Evolutionary conservation across 2,329 filamentous ascomycete species (phyloP), one percentile per base, ranked within the genome.

Genomic region (Aspergillus niger): DNA sequence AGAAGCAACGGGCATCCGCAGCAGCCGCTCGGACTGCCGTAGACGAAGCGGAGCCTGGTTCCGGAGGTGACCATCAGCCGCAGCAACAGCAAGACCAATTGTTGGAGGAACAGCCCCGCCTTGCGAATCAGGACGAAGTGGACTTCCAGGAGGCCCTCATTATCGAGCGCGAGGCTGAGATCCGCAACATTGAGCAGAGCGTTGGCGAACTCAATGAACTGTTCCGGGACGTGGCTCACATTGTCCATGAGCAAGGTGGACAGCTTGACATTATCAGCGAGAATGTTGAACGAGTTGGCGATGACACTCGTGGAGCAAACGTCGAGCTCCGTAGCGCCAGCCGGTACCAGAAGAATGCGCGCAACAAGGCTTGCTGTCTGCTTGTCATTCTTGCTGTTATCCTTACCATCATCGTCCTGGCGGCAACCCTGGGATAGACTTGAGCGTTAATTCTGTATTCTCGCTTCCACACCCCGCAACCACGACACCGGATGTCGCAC

Each of bases 71-170:
- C 56, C 76, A 79, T 47, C 78, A 76, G 48, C 78, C 76, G 51
- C 84, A 86, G 64, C 83, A 86, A 49, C 83, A 87, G 65, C 88
- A 90, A 72, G 84, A 90, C 67, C 86, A 92, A 70, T 87, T 93
- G 68, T 84, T 92, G 65, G 81, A 94, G 70, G 88, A 95, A 68
- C 86, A 93, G 67, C 82, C 90, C 11, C 91, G 91, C 58, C 83
- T 98, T 8, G 95, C 93, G 1, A 86, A 91, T 28, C 95, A 99
- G 76, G 89, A 92, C 69, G 96, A 99, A 73, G 95, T 99, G 47
- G 94, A 99, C 74, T 99, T 97, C 80, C 95, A 99, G 74, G 95
- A 99, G 69, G 89, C 90, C 15, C 82, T 99, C 60, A 99, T 99
- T 72, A 89, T 96, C 63, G 94, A 99, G 82, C 92, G 96, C 57